phyloP scores from a whole-genome alignment of 495 filamentous ascomycete species.

The Elasticomyces elasticus region DNA sequence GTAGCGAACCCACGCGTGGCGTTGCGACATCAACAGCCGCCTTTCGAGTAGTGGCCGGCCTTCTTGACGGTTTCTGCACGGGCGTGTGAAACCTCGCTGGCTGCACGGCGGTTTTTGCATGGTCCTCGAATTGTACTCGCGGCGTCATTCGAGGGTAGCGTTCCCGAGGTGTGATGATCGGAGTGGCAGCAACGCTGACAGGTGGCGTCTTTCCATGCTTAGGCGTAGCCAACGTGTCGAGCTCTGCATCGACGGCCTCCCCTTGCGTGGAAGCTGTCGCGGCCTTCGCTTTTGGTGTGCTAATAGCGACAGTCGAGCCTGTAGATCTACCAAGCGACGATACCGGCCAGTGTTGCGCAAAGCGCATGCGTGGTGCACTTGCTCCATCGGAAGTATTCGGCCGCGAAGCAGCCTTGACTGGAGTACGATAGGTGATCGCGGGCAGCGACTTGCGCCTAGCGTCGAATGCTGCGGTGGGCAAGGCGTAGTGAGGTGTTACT shows the following conservation, averaged over 20 bases:
- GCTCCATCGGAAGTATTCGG: conserved; percentile 20
- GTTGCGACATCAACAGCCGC: neutral
- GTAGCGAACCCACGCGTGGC: conserved; percentile 4
- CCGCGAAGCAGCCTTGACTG: conserved; percentile 4
- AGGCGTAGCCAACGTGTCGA: neutral
- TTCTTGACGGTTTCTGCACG: neutral
- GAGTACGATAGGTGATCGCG: conserved; percentile 6
- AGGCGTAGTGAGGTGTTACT: conserved; percentile 16
- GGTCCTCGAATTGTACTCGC: neutral
- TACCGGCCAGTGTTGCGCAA: neutral
- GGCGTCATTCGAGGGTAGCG: conserved; percentile 5
- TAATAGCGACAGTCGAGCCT: neutral
- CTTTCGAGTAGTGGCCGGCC: conserved; percentile 1
- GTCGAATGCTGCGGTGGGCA: conserved; percentile 16
- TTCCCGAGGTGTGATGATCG: neutral
- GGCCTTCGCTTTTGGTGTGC: too few relatives aligned
- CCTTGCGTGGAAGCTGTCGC: too few relatives aligned
- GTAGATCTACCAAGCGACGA: neutral
- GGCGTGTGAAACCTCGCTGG: conserved; percentile 6
- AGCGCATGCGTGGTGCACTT: conserved; percentile 10
- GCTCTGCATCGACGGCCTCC: too few relatives aligned
- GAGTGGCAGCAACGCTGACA: neutral
- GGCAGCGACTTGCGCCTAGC: conserved; percentile 22
- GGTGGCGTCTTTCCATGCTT: neutral
- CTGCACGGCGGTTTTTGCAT: conserved; percentile 8